Evolutionary conservation across 2,329 filamentous ascomycete species (phyloP), one percentile per base, ranked within the genome.

Genomic region (Niveomyces coronatus): DNA sequence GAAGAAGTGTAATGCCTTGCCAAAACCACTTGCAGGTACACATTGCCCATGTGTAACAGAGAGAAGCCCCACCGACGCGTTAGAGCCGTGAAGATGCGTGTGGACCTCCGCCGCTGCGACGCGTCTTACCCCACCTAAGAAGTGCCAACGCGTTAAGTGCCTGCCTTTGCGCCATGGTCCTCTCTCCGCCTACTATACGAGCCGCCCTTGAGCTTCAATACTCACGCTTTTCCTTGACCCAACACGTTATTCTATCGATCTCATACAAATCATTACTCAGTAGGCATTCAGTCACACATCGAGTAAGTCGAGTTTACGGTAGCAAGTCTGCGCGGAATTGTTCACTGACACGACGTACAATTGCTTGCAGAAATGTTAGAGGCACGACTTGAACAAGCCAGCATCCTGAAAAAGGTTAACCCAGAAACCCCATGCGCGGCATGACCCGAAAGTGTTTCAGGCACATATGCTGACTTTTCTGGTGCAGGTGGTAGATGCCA

Each of bases 371-470:
- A 59, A 47, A 76, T 96, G 89, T 79, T 98, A 70, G 91, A 98
- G 76, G 91, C 91, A 77, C 84, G 88, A 67, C 76, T 98, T 64
- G 84, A 91, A 62, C 88, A 96, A 74, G 89, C 93, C 46, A 74
- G 78, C 57, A 74, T 94, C 62, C 76, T 98, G 61, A 98, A 98
- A 74, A 94, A 91, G 83, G 87, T 89, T n/a, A n/a, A n/a, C n/a
- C n/a, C n/a, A n/a, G n/a, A n/a, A n/a, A n/a, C n/a, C 22, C 26
- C 26, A 17, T 13, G 23, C 16, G 19, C 5, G 33, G 17, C 20
- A 30, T 2, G 35, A 13, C 5, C 16, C 16, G 13, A 4, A 9
- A 17, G 11, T 29, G 6, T 26, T 32, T 29, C 34, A 50, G 57
- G 16, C 40, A 47, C 39, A 26, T 23, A 19, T 34, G 35, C 44